phyloP scores from a whole-genome alignment of 2,329 filamentous ascomycete species.

The Cyphellophora europaea region DNA sequence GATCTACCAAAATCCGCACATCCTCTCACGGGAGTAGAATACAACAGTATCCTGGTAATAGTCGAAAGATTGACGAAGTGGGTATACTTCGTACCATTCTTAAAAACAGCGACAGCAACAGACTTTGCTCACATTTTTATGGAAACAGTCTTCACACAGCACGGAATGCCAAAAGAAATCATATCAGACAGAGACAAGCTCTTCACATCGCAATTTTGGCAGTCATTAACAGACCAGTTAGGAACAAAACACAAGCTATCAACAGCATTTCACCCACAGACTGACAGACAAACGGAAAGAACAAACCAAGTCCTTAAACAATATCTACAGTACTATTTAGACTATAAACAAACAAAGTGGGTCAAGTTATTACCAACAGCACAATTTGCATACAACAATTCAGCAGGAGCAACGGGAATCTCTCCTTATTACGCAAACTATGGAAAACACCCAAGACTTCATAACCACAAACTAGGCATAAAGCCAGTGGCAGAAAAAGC shows the following conservation, averaged over 20 bases:
- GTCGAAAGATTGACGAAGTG: conserved; percentile 5
- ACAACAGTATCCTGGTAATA: conserved; percentile 7
- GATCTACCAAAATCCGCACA: conserved; percentile 1
- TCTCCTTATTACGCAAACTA: too few species aligned
- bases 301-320: conserved; percentile 7
- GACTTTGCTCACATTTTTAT: conserved; percentile 5
- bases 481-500: too few species aligned
- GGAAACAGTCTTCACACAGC: conserved; percentile 4
- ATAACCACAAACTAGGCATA: too few species aligned
- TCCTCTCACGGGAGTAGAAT: neutral
- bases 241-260: conserved; percentile 4
- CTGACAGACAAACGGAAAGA: conserved; percentile 5
- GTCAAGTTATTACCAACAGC: neutral
- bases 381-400: neutral
- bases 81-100: conserved; percentile 2
- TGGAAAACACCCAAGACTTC: too few species aligned
- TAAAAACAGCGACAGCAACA: conserved; percentile 1
- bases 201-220: conserved; percentile 7
- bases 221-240: conserved; percentile 2
- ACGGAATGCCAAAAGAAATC: conserved; percentile 4
- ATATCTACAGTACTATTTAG: conserved; percentile 6
- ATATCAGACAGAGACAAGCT: conserved; percentile 3
- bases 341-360: conserved; percentile 6
- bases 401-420: too few species aligned
- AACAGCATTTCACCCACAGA: conserved; percentile 7